Conservation (phyloP, 2,329 filamentous ascomycete genomes). For the Stagonosporopsis cucurbitacearum region DNA sequence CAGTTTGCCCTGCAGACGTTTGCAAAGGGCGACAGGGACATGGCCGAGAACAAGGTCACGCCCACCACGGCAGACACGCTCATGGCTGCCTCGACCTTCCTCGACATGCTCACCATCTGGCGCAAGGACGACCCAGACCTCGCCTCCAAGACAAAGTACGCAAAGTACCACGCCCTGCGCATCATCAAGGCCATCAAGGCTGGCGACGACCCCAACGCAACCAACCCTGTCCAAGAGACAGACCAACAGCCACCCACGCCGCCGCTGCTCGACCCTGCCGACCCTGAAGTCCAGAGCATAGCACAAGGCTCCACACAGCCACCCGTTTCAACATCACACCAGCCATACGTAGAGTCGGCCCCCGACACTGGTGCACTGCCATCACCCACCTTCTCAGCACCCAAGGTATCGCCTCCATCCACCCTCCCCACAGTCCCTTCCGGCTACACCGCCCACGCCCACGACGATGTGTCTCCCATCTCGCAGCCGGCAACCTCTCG, state of each 20-base stretch:
- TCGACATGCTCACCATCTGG: slow-evolving; percentile 89
- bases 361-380: slow-evolving; percentile 62
- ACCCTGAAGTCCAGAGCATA: slow-evolving; percentile 68
- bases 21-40: slow-evolving; percentile 78
- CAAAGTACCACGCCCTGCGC: slow-evolving; percentile 91
- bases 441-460: slow-evolving; percentile 47
- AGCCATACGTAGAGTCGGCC: slow-evolving; percentile 66
- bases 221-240: slow-evolving; percentile 74
- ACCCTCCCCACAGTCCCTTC: slow-evolving; percentile 39
- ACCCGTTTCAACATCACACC: slow-evolving; percentile 32
- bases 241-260: slow-evolving; percentile 44
- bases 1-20: slow-evolving; percentile 93
- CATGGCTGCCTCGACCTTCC: slow-evolving; percentile 88
- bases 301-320: slow-evolving; percentile 43
- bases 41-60: slow-evolving; percentile 80
- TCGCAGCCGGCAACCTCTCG: slow-evolving; percentile 54
- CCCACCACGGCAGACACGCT: slow-evolving; percentile 95
- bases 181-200: slow-evolving; percentile 92
- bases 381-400: slow-evolving; percentile 49
- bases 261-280: slow-evolving; percentile 64
- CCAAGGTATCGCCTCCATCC: slow-evolving; percentile 55
- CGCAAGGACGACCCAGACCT: slow-evolving; percentile 73
- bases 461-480: slow-evolving; percentile 61
- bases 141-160: slow-evolving; percentile 88
- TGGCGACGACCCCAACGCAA: slow-evolving; percentile 88